phyloP scores from a whole-genome alignment of 768 basidiomycete species.

The Macrolepiota fuliginosa region DNA sequence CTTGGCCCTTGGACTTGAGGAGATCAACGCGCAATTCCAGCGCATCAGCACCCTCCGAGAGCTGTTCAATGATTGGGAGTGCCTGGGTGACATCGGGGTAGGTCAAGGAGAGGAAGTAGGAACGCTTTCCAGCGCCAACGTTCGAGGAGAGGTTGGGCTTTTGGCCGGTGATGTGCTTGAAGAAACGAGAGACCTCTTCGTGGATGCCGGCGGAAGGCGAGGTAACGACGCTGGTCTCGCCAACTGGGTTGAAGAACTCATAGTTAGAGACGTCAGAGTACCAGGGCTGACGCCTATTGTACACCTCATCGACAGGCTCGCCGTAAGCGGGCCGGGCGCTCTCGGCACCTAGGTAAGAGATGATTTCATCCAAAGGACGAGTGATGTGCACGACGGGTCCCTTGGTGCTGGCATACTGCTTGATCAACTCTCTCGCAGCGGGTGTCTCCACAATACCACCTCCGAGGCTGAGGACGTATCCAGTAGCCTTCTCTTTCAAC shows the following conservation, averaged over 20 bases:
- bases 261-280: slow-evolving; percentile 78
- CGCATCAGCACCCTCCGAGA: slow-evolving; percentile 85
- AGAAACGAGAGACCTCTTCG: slow-evolving; percentile 79
- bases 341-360: slow-evolving; percentile 76
- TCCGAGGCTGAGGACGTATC: slow-evolving; percentile 85
- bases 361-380: slow-evolving; percentile 77
- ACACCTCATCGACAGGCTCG: slow-evolving; percentile 85
- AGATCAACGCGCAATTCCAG: slow-evolving; percentile 94
- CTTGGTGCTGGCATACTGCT: slow-evolving; percentile 52
- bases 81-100: slow-evolving; percentile 84
- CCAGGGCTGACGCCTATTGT: slow-evolving; percentile 80
- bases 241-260: slow-evolving; percentile 79
- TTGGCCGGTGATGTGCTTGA: slow-evolving; percentile 79
- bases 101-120: slow-evolving; percentile 91
- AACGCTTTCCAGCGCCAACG: slow-evolving; percentile 52
- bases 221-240: slow-evolving; percentile 23
- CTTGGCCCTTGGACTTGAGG: slow-evolving; percentile 53
- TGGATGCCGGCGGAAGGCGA: slow-evolving; percentile 34
- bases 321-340: slow-evolving; percentile 83
- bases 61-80: slow-evolving; percentile 62
- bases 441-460: slow-evolving; percentile 93
- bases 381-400: slow-evolving; percentile 85
- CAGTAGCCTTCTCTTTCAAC: slow-evolving; percentile 50
- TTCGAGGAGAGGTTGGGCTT: slow-evolving; percentile 62
- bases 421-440: slow-evolving; percentile 68